Evolutionary conservation across 2,329 filamentous ascomycete species (phyloP).

Genomic region (Penicillium hordei): DNA sequence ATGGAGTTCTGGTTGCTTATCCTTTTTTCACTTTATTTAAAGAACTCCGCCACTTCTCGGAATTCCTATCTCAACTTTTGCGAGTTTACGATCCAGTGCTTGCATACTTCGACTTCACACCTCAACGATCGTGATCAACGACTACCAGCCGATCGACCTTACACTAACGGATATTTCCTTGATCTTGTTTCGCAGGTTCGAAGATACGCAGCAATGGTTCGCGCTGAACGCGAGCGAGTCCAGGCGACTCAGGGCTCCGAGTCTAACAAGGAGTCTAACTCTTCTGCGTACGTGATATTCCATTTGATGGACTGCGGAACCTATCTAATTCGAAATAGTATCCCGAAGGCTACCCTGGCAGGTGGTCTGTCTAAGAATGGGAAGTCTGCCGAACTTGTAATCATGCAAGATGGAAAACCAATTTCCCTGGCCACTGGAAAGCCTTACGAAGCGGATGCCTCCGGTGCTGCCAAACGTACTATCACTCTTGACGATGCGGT

Average conservation of each 20-base stretch:
- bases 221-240: constrained; percentile 68
- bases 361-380: constrained; percentile 81
- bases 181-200: constrained; percentile 93
- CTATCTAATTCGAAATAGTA: constrained; percentile 19
- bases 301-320: not conserved
- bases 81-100: constrained; percentile 83
- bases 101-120: constrained; percentile 84
- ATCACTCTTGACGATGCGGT: constrained; percentile 56
- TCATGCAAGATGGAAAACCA: constrained; percentile 69
- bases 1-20: constrained; percentile 66
- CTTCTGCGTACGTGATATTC: constrained; percentile 17
- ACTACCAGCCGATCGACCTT: constrained; percentile 80
- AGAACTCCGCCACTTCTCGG: constrained; percentile 70
- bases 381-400: constrained; percentile 78
- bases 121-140: constrained; percentile 84
- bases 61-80: constrained; percentile 83
- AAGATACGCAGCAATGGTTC: constrained; percentile 82
- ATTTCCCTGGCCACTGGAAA: constrained; percentile 74
- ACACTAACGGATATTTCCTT: constrained; percentile 95
- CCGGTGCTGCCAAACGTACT: constrained; percentile 52
- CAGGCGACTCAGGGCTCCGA: constrained; percentile 53
- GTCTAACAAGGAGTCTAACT: constrained; percentile 46
- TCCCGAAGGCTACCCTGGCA: constrained; percentile 70
- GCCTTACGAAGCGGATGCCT: constrained; percentile 53
- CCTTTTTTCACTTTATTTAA: constrained; percentile 59